phyloP scores from a whole-genome alignment of 768 basidiomycete genomes.

The Glaciozyma antarctica region DNA sequence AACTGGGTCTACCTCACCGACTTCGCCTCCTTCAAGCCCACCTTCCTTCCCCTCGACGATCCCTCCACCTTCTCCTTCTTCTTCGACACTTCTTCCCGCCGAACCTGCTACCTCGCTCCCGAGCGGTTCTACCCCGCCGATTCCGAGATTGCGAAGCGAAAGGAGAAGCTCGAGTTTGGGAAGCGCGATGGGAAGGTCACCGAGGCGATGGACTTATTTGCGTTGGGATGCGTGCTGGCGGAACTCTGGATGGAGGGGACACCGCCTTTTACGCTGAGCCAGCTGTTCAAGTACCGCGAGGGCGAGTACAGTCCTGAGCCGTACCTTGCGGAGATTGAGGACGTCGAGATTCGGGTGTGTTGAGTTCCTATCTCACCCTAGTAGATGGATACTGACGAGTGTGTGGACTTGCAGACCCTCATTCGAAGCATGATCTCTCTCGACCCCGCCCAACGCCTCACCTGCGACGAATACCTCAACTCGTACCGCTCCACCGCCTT shows the following conservation, averaged over 20 bases:
- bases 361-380: too few relatives aligned
- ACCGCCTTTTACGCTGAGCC: constrained; percentile 83
- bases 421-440: constrained; percentile 84
- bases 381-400: not conserved
- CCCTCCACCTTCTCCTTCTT: constrained; percentile 96
- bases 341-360: constrained; percentile 67
- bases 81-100: constrained; percentile 86
- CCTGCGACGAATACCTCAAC: constrained; percentile 69
- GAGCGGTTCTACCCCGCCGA: constrained; percentile 85
- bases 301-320: constrained; percentile 55
- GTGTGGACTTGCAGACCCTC: constrained; percentile 51
- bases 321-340: constrained; percentile 64
- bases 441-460: constrained; percentile 63
- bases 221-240: constrained; percentile 84
- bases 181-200: constrained; percentile 73
- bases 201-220: constrained; percentile 96
- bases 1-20: constrained; percentile 93
- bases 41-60: constrained; percentile 87
- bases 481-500: constrained; percentile 68
- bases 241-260: constrained; percentile 93
- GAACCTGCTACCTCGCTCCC: constrained; percentile 92
- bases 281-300: constrained; percentile 85
- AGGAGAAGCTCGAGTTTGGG: constrained; percentile 49
- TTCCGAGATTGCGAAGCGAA: constrained; percentile 61
- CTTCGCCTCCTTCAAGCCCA: constrained; percentile 89